Evolutionary conservation across 2,329 filamentous ascomycete genomes (phyloP).

Genomic region (Thelonectria discophora): DNA sequence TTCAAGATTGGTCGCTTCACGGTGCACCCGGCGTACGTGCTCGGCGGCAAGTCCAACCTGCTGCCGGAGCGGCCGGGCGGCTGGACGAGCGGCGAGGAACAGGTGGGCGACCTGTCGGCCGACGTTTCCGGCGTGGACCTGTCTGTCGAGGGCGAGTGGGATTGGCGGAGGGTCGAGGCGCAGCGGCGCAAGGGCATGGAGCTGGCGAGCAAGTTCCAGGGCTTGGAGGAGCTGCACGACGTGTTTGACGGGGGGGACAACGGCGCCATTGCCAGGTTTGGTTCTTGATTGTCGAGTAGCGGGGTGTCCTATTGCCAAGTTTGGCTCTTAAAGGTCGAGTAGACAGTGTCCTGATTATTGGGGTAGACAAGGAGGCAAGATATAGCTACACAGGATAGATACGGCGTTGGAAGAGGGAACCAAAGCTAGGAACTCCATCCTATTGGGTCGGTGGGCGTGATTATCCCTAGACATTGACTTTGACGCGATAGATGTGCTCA

Average conservation of each 20-base stretch:
- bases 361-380: constrained; percentile 18
- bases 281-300: constrained; percentile 43
- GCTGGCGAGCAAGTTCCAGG: constrained; percentile 64
- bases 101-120: constrained; percentile 50
- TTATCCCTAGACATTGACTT: constrained; percentile 2
- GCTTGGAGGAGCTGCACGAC: constrained; percentile 62
- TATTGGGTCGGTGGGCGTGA: background rate
- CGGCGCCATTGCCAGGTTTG: constrained; percentile 61
- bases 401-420: background rate
- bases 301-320: constrained; percentile 53
- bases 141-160: constrained; percentile 56
- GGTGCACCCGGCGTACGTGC: constrained; percentile 79
- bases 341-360: no score
- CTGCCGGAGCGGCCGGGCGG: constrained; percentile 78
- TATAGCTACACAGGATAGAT: constrained; percentile 29
- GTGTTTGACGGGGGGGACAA: constrained; percentile 63
- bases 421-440: background rate
- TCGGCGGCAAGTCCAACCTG: constrained; percentile 72
- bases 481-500: constrained; percentile 15
- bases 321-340: no score
- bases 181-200: constrained; percentile 64
- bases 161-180: constrained; percentile 66
- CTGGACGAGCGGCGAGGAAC: constrained; percentile 60
- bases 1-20: constrained; percentile 85
- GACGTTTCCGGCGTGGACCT: constrained; percentile 50